Evolutionary conservation across 305 asterid species (phyloP).

Genomic region (Solanum hybrid): DNA sequence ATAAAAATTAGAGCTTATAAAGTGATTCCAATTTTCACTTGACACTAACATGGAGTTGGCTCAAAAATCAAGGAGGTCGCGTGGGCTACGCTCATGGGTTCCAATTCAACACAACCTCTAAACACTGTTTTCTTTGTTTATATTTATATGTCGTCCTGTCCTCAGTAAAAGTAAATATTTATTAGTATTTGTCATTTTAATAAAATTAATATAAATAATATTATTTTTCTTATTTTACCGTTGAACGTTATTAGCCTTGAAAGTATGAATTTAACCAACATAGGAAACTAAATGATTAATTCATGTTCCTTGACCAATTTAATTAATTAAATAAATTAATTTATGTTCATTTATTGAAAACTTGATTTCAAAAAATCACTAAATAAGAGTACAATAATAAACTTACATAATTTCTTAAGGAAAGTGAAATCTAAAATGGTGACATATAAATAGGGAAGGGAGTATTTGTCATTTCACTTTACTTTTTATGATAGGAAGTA

Average conservation of each 20-base stretch:
- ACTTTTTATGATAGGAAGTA: not conserved
- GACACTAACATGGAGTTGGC: not conserved
- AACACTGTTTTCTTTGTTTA: fast-evolving
- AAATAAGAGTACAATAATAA: no score
- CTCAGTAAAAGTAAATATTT: no score
- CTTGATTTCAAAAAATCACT: not conserved
- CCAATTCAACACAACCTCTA: not conserved
- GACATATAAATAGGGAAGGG: not conserved
- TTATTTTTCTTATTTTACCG: fast-evolving
- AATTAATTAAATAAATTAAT: no score
- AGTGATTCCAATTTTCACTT: not conserved
- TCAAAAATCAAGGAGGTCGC: constrained; percentile 12
- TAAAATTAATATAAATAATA: no score
- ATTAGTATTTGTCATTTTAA: no score
- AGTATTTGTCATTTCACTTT: not conserved
- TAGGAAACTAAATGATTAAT: no score
- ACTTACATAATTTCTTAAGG: no score
- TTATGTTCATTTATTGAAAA: not conserved
- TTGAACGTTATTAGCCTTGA: not conserved
- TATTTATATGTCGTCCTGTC: no score
- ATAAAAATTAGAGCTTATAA: not conserved
- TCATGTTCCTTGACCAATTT: no score
- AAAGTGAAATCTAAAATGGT: not conserved
- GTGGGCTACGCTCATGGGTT: not conserved
- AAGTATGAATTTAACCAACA: no score